Conservation (phyloP, 1,284 basidiomycete genomes). For the Ceratobasidium sp. region DNA sequence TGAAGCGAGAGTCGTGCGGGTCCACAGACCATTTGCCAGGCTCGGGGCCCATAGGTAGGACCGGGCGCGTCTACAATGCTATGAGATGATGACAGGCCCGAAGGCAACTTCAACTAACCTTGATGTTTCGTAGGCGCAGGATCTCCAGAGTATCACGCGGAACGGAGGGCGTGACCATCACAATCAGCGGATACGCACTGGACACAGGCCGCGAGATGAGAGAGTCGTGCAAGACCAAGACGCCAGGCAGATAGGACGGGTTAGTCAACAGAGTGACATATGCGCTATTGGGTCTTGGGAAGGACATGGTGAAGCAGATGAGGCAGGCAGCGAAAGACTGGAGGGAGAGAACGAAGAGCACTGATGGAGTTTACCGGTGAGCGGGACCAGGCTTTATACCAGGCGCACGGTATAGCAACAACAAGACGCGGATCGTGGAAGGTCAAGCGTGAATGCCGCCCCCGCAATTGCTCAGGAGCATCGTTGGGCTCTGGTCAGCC, state of each 20-base stretch:
- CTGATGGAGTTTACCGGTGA: neutral
- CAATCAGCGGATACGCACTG: constrained; percentile 82
- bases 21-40: constrained; percentile 62
- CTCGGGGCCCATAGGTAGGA: constrained; percentile 69
- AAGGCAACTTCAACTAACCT: constrained; percentile 5
- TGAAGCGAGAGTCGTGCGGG: constrained; percentile 72
- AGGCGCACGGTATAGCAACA: neutral
- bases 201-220: constrained; percentile 63
- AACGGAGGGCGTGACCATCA: constrained; percentile 78
- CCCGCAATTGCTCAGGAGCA: constrained; percentile 38
- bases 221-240: constrained; percentile 76
- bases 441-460: constrained; percentile 6
- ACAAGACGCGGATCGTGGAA: constrained; percentile 8
- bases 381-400: constrained; percentile 24
- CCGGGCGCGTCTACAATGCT: constrained; percentile 58
- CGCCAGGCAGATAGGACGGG: constrained; percentile 74
- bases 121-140: constrained; percentile 65
- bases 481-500: constrained; percentile 30
- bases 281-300: constrained; percentile 51
- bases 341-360: neutral
- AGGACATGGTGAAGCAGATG: constrained; percentile 4
- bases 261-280: constrained; percentile 76
- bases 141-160: constrained; percentile 65
- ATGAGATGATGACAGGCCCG: neutral
- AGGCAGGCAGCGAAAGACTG: neutral